Evolutionary conservation across 805 yeast species (phyloP).

Genomic region (Ascoidea rubescens): DNA sequence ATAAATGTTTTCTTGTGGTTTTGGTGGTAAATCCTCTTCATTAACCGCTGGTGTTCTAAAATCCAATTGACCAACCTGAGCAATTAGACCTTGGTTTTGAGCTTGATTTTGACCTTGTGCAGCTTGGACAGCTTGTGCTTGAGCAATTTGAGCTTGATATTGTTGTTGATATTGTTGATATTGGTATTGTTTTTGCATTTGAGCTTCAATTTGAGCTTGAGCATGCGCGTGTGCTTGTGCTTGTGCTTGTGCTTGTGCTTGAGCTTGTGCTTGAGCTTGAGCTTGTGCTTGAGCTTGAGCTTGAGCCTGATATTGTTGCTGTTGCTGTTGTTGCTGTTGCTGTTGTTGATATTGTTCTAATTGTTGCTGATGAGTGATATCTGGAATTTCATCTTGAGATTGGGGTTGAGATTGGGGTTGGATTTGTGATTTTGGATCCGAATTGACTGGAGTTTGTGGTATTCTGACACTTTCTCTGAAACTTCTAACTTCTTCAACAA

Average conservation of each 20-base stretch:
- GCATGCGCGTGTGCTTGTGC: neutral
- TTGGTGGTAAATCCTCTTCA: conserved; percentile 28
- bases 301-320: neutral
- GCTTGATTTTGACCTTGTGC: neutral
- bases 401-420: conserved; percentile 16
- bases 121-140: too few species aligned
- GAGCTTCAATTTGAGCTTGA: neutral
- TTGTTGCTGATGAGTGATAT: conserved; percentile 4
- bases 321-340: neutral
- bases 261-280: neutral
- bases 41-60: neutral
- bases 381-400: neutral
- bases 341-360: neutral
- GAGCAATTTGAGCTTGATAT: neutral
- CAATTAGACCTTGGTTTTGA: neutral
- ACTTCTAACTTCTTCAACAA: conserved; percentile 62
- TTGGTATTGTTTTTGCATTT: neutral
- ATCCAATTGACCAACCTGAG: neutral
- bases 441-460: conserved; percentile 29
- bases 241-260: neutral
- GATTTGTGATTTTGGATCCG: conserved; percentile 12
- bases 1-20: conserved; percentile 38
- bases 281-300: neutral
- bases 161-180: neutral
- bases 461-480: conserved; percentile 74